These are phyloP conservation scores for Eragrostis nindensis DNA, from an alignment of 176 grass and related monocot species.

Conservation along the genomic window DNA sequence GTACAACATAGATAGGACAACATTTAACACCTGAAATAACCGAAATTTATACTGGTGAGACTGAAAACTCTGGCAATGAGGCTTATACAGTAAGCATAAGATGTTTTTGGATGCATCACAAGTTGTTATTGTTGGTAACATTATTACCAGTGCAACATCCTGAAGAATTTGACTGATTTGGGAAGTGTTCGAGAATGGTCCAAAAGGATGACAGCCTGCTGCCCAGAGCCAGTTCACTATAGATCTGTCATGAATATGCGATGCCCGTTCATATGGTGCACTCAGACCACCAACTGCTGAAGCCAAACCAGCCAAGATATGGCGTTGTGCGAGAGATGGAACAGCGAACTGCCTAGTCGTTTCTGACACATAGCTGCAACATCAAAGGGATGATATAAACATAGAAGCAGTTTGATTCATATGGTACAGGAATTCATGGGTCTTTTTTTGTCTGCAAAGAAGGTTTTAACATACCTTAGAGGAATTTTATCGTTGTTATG, in stretches of 20 bases:
- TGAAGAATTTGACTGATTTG: conserved; percentile 93
- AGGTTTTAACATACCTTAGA: conserved; percentile 70
- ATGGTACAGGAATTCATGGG: conserved; percentile 15
- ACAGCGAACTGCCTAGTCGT: conserved; percentile 71
- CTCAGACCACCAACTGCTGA: conserved; percentile 85
- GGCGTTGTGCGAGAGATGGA: conserved; percentile 80
- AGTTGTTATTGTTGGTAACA: conserved; percentile 8
- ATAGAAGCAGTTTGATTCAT: conserved; percentile 28
- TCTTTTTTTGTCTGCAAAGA: not conserved
- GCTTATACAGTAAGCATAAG: conserved; percentile 7
- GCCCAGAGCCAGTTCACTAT: conserved; percentile 90
- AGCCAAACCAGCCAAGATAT: conserved; percentile 92
- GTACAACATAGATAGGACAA: conserved; percentile 1
- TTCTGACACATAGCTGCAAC: conserved; percentile 87
- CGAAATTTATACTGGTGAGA: conserved; percentile 34
- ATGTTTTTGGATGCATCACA: not conserved
- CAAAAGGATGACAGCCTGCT: conserved; percentile 94
- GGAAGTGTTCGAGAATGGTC: conserved; percentile 95
- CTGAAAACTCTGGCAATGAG: not conserved
- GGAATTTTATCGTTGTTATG: conserved; percentile 90
- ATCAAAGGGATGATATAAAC: conserved; percentile 28
- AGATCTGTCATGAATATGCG: conserved; percentile 82
- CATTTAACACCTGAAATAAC: not conserved
- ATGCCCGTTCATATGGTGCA: conserved; percentile 90
- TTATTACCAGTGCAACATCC: conserved; percentile 95